Evolutionary conservation across 805 yeast species (phyloP), one percentile per base, ranked within the genome.

Genomic region (Pichia heedii): DNA sequence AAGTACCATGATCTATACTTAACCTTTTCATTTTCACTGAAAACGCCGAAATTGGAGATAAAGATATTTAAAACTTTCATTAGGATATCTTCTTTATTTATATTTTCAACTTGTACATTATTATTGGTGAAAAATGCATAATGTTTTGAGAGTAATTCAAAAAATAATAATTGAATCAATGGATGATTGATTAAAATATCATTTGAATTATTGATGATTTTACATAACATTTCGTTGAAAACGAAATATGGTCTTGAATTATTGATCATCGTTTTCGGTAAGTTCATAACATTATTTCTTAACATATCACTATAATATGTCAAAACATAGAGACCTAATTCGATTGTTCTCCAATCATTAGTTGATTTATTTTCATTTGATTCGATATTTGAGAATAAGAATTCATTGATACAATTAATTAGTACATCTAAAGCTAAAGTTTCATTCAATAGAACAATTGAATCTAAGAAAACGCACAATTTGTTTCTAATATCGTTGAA

Each of bases 1-100:
- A 89, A 68, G 60, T 86, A 90, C 96, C 97, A 93, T 35, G 94
- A 74, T 60, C 97, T 79, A 44, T 77, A 70, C 54, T 88, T 79
- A 4, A 89, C 96, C 48, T 78, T 82, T 45, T 74, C 82, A 51
- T 74, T 70, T 5, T 71, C 68, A 63, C 82, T 86, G 61, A 86
- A 88, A 48, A 90, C 74, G 15, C 97, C 97, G 52, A 81, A 73
- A 30, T 79, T 79, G 16, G 93, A 78, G 37, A 87, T 77, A 58
- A 93, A 90, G 20, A 84, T 73, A 52, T 84, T 84, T 45, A 90
- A 67, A 18, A 87, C 76, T 46, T 80, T 74, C 47, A 73, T 60
- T 11, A 84, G 67, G 34, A 84, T 66, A 24, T 71, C 76, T 39
- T 68, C 63, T 50, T 74, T 76, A 43, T 66, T 61, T 22, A 63